Evolutionary conservation across 495 filamentous ascomycete species (phyloP).

Genomic region (Lepraria neglecta): DNA sequence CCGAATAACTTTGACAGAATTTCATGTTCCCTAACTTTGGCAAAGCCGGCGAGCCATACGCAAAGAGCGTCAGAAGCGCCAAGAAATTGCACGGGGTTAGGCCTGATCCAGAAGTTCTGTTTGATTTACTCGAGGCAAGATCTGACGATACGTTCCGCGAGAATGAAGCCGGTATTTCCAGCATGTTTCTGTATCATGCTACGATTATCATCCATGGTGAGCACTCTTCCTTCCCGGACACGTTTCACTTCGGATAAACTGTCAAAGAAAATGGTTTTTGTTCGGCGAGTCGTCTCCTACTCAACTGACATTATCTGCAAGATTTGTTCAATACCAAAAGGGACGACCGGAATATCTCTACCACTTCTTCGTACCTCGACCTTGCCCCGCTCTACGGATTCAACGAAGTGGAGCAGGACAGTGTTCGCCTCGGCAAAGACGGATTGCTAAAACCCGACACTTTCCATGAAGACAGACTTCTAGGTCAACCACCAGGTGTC

Average conservation of each 20-base stretch:
- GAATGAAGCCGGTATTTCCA: constrained; percentile 56
- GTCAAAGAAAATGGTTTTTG: neutral
- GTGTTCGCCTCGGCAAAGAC: constrained; percentile 59
- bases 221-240: neutral
- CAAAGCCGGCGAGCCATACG: constrained; percentile 46
- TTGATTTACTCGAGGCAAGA: constrained; percentile 41
- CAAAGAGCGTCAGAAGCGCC: constrained; percentile 51
- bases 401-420: constrained; percentile 55
- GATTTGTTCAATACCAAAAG: constrained; percentile 52
- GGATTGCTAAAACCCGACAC: constrained; percentile 69
- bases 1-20: constrained; percentile 28
- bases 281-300: neutral
- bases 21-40: constrained; percentile 53
- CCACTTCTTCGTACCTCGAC: constrained; percentile 72
- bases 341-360: constrained; percentile 47
- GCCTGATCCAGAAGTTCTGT: constrained; percentile 63
- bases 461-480: constrained; percentile 62
- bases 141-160: constrained; percentile 25
- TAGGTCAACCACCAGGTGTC: constrained; percentile 67
- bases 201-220: constrained; percentile 71
- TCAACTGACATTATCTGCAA: constrained; percentile 12
- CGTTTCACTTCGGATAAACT: no score
- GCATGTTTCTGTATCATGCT: constrained; percentile 69
- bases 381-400: constrained; percentile 70
- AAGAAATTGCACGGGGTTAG: constrained; percentile 49